These are phyloP conservation scores for Trypanosoma congolense DNA, from an alignment of 208 protist species.

Conservation along the genomic window DNA sequence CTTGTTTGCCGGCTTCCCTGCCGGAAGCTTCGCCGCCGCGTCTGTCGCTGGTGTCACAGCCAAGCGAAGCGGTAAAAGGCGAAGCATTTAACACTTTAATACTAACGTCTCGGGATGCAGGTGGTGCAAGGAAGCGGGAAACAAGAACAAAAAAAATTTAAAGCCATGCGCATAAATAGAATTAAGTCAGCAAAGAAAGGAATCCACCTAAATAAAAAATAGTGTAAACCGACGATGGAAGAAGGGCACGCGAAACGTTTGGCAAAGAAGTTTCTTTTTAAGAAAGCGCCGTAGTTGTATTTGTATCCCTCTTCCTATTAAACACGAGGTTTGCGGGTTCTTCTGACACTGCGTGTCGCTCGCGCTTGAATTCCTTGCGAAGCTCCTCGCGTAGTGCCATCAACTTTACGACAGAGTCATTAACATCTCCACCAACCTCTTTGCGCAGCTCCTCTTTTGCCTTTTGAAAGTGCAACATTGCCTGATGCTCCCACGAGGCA, in stretches of 20 bases:
- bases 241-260: too few relatives aligned
- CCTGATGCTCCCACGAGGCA: conserved; percentile 52
- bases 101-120: too few relatives aligned
- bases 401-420: conserved; percentile 67
- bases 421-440: conserved; percentile 53
- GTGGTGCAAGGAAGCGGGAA: too few relatives aligned
- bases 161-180: too few relatives aligned
- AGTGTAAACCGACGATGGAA: too few relatives aligned
- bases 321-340: conserved; percentile 69
- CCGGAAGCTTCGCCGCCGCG: conserved; percentile 81
- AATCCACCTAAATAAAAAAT: too few relatives aligned
- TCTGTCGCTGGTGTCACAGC: conserved; percentile 63
- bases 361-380: conserved; percentile 26
- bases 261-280: neutral
- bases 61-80: conserved; percentile 24
- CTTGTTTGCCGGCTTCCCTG: conserved; percentile 79
- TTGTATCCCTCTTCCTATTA: conserved; percentile 26
- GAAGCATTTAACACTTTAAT: conserved; percentile 28
- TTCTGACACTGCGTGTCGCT: conserved; percentile 15
- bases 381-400: conserved; percentile 43
- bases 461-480: conserved; percentile 46
- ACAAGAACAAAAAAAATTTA: too few relatives aligned
- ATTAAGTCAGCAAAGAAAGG: too few relatives aligned
- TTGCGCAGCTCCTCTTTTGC: conserved; percentile 71
- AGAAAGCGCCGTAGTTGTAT: conserved; percentile 31